Evolutionary conservation across 2,329 filamentous ascomycete genomes (phyloP).

Genomic region (Cytospora piceicola): DNA sequence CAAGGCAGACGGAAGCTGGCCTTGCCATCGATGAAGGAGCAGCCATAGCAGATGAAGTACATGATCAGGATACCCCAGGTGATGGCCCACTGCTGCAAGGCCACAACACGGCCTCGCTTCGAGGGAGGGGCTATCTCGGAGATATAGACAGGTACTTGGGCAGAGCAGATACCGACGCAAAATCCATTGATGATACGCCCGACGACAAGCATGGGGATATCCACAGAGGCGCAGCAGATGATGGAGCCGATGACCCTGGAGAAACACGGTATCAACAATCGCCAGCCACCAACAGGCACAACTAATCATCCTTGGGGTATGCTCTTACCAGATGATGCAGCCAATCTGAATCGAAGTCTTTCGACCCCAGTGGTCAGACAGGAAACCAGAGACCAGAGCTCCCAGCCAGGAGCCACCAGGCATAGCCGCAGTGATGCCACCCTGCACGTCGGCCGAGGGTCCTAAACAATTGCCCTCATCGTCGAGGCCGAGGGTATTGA

Average conservation of each 20-base stretch:
- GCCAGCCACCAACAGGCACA: neutral
- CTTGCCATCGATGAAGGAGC: constrained; percentile 45
- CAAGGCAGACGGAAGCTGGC: constrained; percentile 55
- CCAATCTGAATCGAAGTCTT: constrained; percentile 57
- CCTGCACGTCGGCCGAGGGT: constrained; percentile 54
- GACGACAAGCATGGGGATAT: constrained; percentile 63
- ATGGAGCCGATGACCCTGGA: constrained; percentile 53
- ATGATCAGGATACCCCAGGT: constrained; percentile 54
- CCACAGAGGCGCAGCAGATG: constrained; percentile 49
- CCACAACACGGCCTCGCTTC: constrained; percentile 48
- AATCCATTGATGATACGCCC: constrained; percentile 74
- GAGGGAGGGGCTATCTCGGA: constrained; percentile 62
- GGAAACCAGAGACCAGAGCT: constrained; percentile 60
- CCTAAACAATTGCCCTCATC: constrained; percentile 52
- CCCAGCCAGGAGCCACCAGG: constrained; percentile 71
- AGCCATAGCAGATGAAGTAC: constrained; percentile 54
- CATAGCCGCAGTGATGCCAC: constrained; percentile 72
- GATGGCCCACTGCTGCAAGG: constrained; percentile 51
- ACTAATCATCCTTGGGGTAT: no score
- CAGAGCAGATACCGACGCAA: constrained; percentile 72
- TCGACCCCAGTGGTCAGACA: constrained; percentile 57
- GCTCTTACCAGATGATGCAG: constrained; percentile 52
- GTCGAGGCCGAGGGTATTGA: constrained; percentile 45
- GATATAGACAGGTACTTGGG: constrained; percentile 73
- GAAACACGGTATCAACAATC: neutral